Base-by-base conservation (phyloP, 2,329 filamentous ascomycete genomes). In the Stagonosporopsis rhizophila region DNA sequence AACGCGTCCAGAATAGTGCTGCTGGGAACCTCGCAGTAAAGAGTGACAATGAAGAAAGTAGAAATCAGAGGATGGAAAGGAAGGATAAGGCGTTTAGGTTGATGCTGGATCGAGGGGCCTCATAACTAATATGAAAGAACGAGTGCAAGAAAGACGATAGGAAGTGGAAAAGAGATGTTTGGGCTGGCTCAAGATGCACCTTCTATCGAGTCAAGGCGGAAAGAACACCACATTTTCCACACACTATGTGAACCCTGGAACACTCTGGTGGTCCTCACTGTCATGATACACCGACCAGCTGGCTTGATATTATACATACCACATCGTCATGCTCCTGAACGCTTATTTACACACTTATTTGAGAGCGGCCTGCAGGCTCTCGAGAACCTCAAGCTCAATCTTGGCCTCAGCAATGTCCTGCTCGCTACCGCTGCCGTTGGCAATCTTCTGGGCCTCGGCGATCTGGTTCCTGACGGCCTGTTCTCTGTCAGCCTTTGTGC, bases 371-470 rank as follows among this genome's bases (percentile, higher is more conserved):
- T 92, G 88, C 73, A 95, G 85, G 77, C 86, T 90, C 85, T 95
- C 91, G 70, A 95, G 84, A 73, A 94, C 94, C 92, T 99, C 95
- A 70, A 99, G 82, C 86, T 98, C 94, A 78, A 99, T 94, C 87
- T 97, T 98, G 68, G 95, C 95, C 87, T 99, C 95, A 65, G 94
- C 94, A 81, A 98, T 91, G 76, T 98, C 95, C 82, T 92, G 89
- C 87, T 97, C 95, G 80, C 92, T 97, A 75, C 94, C 95, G 76
- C 84, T 87, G 75, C 95, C 95, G 78, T 82, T 87, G 72, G 89
- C 92, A 76, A 98, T 89, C 88, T 97, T 98, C 82, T 96, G 91
- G 66, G 93, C 92, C 84, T 99, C 95, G 60, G 91, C 81, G 72
- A 98, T 92, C 84, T 97, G 94, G 75, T 89, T 87, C 76, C 86